These are phyloP conservation scores for Dillenia suffruticosa DNA, from an alignment of 164 flowering plant genomes.

Conservation along the genomic window DNA sequence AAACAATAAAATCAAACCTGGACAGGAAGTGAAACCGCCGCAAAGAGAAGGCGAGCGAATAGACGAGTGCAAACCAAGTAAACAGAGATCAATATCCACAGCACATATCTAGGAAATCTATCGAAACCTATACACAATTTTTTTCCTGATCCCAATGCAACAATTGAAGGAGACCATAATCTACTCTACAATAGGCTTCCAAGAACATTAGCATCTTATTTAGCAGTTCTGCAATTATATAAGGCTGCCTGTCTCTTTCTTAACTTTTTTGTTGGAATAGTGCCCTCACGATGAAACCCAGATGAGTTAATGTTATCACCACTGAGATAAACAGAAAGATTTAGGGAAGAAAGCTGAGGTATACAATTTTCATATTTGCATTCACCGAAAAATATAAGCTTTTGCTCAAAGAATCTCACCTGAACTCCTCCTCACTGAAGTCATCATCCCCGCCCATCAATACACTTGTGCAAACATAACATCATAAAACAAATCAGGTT, in stretches of 20 bases:
- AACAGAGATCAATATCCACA: no score
- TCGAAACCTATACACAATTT: no score
- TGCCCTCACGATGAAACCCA: slow-evolving; percentile 29
- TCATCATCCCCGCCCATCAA: slow-evolving; percentile 69
- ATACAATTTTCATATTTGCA: background rate
- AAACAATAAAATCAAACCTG: no score
- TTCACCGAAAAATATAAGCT: background rate
- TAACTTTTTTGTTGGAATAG: slow-evolving; percentile 60
- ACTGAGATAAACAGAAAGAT: slow-evolving; percentile 22
- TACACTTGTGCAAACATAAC: slow-evolving; percentile 83
- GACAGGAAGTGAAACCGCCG: no score
- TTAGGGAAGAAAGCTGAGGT: background rate
- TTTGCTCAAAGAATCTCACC: slow-evolving; percentile 33
- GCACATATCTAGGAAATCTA: no score
- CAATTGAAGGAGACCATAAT: no score
- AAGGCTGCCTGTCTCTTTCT: slow-evolving; percentile 69
- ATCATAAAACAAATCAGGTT: slow-evolving; percentile 5
- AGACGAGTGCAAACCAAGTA: no score
- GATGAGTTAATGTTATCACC: slow-evolving; percentile 49
- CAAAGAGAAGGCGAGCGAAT: no score
- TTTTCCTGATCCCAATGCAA: no score
- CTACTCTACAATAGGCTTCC: slow-evolving; percentile 4
- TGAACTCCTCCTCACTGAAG: slow-evolving; percentile 65
- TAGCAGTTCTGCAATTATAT: background rate
- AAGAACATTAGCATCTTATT: background rate